A percentile compares a stretch with the other conserved stretches of the same genome.
Evolutionary conservation across 2,329 filamentous ascomycete genomes (phyloP).

Genomic region (Aureobasidium sp.): DNA sequence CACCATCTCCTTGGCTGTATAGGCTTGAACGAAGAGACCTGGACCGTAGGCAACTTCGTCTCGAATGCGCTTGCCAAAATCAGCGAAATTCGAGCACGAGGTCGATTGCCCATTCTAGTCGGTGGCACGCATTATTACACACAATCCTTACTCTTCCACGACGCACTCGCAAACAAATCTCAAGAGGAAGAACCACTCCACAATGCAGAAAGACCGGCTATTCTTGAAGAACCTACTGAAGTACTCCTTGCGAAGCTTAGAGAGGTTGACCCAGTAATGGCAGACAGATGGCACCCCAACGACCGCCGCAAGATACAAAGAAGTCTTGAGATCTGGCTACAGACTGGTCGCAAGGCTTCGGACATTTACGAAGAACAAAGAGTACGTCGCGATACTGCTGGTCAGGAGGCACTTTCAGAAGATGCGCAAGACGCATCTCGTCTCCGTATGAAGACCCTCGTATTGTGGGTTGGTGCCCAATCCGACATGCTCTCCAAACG

Average conservation of each 20-base stretch:
- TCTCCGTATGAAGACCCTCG: slow-evolving; percentile 46
- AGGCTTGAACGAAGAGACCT: slow-evolving; percentile 65
- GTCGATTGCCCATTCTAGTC: slow-evolving; percentile 79
- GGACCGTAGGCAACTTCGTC: slow-evolving; percentile 74
- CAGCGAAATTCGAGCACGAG: slow-evolving; percentile 65
- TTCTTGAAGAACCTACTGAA: slow-evolving; percentile 58
- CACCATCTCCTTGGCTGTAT: slow-evolving; percentile 85
- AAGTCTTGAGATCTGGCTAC: slow-evolving; percentile 82
- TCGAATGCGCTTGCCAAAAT: slow-evolving; percentile 60
- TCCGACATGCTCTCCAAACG: slow-evolving; percentile 58
- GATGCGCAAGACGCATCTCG: not conserved
- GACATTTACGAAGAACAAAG: slow-evolving; percentile 76
- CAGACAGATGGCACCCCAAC: slow-evolving; percentile 85
- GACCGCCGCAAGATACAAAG: slow-evolving; percentile 83
- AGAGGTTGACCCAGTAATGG: slow-evolving; percentile 83
- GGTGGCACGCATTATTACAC: slow-evolving; percentile 96
- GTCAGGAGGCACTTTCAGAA: not conserved
- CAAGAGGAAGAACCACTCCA: slow-evolving; percentile 16
- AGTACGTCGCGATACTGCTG: not conserved
- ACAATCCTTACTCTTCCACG: slow-evolving; percentile 75
- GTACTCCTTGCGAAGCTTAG: slow-evolving; percentile 62
- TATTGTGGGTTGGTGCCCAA: slow-evolving; percentile 84
- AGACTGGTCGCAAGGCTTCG: slow-evolving; percentile 71
- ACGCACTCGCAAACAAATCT: slow-evolving; percentile 48
- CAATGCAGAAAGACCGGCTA: slow-evolving; percentile 52